A percentile compares a stretch with the other conserved stretches of the same genome.
phyloP scores from a whole-genome alignment of 23 red algal species.

The Gracilaria gracilis region DNA sequence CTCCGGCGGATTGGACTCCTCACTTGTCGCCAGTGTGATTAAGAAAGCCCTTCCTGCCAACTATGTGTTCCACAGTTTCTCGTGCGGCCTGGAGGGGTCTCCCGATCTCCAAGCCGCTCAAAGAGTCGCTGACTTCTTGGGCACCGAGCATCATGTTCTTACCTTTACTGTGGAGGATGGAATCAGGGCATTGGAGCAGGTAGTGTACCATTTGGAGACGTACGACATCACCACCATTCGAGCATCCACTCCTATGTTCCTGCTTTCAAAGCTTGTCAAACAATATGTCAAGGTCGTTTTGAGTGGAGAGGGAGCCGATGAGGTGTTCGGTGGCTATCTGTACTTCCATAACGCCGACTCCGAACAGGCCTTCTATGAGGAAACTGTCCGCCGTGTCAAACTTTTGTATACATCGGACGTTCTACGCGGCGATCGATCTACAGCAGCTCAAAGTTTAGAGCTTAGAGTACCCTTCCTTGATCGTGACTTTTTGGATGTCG shows the following conservation, averaged over 20 bases:
- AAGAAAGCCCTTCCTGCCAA: slow-evolving; percentile 79
- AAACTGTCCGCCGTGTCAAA: slow-evolving; percentile 83
- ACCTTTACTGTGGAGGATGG: slow-evolving; percentile 94
- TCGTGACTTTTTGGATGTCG: slow-evolving; percentile 92
- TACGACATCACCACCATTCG: slow-evolving; percentile 93
- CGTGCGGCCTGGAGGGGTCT: slow-evolving; percentile 85
- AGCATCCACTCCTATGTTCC: slow-evolving; percentile 92
- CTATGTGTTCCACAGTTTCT: slow-evolving; percentile 86
- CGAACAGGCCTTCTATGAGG: slow-evolving; percentile 83
- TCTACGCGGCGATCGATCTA: slow-evolving; percentile 92
- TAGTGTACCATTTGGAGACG: slow-evolving; percentile 94
- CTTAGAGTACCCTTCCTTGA: slow-evolving; percentile 98
- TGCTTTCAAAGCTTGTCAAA: slow-evolving; percentile 74
- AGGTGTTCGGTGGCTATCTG: slow-evolving; percentile 94
- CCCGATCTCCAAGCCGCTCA: slow-evolving; percentile 92
- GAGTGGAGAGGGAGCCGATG: slow-evolving; percentile 96
- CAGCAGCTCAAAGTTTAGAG: slow-evolving; percentile 95
- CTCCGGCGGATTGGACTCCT: slow-evolving; percentile 91
- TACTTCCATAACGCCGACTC: slow-evolving; percentile 95
- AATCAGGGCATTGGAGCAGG: slow-evolving; percentile 79
- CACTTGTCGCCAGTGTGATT: slow-evolving; percentile 83
- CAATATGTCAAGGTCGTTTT: slow-evolving; percentile 98
- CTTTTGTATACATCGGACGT: slow-evolving; percentile 91
- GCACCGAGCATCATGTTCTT: slow-evolving; percentile 93
- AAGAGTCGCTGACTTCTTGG: slow-evolving; percentile 91